phyloP scores from a whole-genome alignment of 1,284 basidiomycete genomes.

The Sporisorium scitamineum region DNA sequence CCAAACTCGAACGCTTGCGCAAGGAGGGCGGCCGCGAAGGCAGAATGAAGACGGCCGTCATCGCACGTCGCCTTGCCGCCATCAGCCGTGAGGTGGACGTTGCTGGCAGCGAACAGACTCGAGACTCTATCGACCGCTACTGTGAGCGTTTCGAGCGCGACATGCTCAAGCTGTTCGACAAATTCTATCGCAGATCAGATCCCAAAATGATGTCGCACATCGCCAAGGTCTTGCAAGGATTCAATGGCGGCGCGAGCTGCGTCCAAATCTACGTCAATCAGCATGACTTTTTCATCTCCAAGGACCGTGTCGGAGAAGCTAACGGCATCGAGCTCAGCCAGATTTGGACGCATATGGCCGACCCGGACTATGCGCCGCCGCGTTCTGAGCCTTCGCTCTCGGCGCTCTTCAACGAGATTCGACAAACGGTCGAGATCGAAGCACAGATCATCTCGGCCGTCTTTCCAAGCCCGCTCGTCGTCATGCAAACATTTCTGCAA shows the following conservation, averaged over 20 bases:
- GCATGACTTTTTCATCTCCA: conserved; percentile 77
- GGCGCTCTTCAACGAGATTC: conserved; percentile 87
- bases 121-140: conserved; percentile 84
- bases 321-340: conserved; percentile 74
- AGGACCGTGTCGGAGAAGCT: conserved; percentile 78
- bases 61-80: conserved; percentile 86
- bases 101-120: conserved; percentile 59
- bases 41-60: conserved; percentile 85
- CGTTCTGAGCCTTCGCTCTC: conserved; percentile 82
- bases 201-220: conserved; percentile 99
- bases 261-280: conserved; percentile 99
- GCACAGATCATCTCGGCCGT: conserved; percentile 98
- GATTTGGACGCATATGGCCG: conserved; percentile 78
- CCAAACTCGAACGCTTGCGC: conserved; percentile 80
- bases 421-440: conserved; percentile 91
- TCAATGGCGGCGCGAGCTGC: conserved; percentile 96
- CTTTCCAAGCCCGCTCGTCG: conserved; percentile 95
- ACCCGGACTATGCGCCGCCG: conserved; percentile 81
- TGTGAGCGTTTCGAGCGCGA: conserved; percentile 99
- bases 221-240: conserved; percentile 94
- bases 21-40: conserved; percentile 82
- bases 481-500: conserved; percentile 98
- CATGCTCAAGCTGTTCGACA: conserved; percentile 93
- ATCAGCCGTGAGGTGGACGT: conserved; percentile 88
- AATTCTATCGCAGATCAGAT: conserved; percentile 87